Conservation (phyloP, 176 grass and related monocot species). For the Secale cereale region DNA sequence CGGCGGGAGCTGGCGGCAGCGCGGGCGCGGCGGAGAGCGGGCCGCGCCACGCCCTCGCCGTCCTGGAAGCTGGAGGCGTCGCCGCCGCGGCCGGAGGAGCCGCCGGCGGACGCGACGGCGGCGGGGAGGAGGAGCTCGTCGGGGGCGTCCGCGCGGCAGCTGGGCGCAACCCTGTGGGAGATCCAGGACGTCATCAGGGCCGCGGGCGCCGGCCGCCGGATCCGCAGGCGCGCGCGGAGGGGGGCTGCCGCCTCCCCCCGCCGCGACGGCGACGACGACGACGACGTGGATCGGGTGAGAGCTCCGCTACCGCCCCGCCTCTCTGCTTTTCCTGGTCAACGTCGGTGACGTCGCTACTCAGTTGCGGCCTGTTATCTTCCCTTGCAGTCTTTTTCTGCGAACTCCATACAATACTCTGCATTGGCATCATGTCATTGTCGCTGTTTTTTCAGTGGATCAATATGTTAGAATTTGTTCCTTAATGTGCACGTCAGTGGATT, state of each 20-base stretch:
- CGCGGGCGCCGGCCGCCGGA: constrained; percentile 32
- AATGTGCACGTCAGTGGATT: neutral
- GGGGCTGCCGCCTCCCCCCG: neutral
- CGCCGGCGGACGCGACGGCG: neutral
- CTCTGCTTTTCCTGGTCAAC: neutral
- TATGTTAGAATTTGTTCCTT: neutral
- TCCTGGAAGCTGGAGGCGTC: constrained; percentile 73
- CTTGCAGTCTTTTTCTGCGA: neutral
- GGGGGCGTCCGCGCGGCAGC: constrained; percentile 69
- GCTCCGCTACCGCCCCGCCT: neutral
- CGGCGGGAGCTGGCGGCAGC: constrained; percentile 29
- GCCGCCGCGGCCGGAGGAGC: constrained; percentile 6
- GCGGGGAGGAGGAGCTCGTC: constrained; percentile 44
- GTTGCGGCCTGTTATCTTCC: neutral
- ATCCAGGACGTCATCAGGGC: constrained; percentile 58
- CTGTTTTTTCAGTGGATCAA: constrained; percentile 1
- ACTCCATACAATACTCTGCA: neutral
- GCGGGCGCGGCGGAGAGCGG: constrained; percentile 35
- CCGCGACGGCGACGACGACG: neutral
- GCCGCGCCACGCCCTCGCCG: constrained; percentile 53
- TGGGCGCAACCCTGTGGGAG: constrained; percentile 94
- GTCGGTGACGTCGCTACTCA: neutral
- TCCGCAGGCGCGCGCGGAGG: constrained; percentile 42
- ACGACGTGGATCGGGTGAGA: constrained; percentile 58
- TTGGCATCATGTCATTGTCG: neutral